Evolutionary conservation across 129 eudicot species (phyloP).

Genomic region (Artemisia argyi): DNA sequence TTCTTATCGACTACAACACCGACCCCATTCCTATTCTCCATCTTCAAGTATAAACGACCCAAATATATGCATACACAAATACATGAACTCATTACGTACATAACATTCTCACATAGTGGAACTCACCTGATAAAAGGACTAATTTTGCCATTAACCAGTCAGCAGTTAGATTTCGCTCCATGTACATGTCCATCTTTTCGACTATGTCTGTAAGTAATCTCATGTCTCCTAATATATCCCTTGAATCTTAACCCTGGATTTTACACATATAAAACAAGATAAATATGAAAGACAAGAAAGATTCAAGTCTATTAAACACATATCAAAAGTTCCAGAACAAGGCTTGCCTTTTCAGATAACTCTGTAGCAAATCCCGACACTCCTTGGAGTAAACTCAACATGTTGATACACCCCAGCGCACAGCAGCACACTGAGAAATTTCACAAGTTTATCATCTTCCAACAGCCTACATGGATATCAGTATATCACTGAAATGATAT

Average conservation of each 20-base stretch:
- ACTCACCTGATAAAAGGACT: conserved; percentile 7
- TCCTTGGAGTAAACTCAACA: conserved; percentile 2
- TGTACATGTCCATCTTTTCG: not conserved
- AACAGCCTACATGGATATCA: no score
- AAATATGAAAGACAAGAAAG: not conserved
- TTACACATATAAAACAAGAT: conserved; percentile 6
- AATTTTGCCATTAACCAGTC: conserved; percentile 1
- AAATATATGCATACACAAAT: not conserved
- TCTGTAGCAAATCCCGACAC: not conserved
- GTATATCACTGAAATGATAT: no score
- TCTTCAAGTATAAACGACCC: not conserved
- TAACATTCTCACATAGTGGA: conserved; percentile 10
- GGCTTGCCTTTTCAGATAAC: conserved; percentile 2
- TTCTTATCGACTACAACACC: not conserved
- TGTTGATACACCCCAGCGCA: not conserved
- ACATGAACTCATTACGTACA: not conserved
- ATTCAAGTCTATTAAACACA: not conserved
- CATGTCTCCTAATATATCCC: conserved; percentile 21
- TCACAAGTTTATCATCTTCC: not conserved
- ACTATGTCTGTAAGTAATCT: not conserved
- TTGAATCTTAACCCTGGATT: conserved; percentile 19
- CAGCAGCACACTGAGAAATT: not conserved
- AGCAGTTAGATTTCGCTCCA: not conserved
- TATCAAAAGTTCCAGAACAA: not conserved
- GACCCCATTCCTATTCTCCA: no score